A percentile compares a stretch with the other conserved stretches of the same genome.
Conservation (phyloP, 1,139 yeast genomes). For the Suhomyces terraborum region DNA sequence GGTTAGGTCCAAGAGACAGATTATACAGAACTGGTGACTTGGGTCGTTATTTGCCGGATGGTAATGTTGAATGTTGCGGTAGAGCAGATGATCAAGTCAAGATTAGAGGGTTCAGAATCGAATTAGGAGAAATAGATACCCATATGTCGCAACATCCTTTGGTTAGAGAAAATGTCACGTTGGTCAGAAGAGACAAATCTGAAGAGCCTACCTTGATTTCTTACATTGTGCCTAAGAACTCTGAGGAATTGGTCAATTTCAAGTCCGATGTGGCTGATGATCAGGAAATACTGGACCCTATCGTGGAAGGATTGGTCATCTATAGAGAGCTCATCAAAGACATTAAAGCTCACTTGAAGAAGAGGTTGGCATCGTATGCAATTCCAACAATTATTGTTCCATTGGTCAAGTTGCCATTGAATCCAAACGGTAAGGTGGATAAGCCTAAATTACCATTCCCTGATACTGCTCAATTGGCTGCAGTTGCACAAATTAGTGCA, state of each 20-base stretch:
- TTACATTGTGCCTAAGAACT: slow-evolving; percentile 81
- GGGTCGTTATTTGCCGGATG: slow-evolving; percentile 95
- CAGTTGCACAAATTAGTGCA: slow-evolving; percentile 50
- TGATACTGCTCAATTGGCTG: slow-evolving; percentile 76
- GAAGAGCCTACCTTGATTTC: slow-evolving; percentile 91
- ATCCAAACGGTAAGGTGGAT: slow-evolving; percentile 98
- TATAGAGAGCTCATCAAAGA: slow-evolving; percentile 79
- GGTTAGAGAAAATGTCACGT: slow-evolving; percentile 88
- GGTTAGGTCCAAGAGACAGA: slow-evolving; percentile 95
- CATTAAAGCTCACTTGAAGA: slow-evolving; percentile 77
- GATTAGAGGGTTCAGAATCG: slow-evolving; percentile 97
- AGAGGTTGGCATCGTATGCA: slow-evolving; percentile 89
- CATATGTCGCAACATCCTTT: slow-evolving; percentile 90
- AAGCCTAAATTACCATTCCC: slow-evolving; percentile 98
- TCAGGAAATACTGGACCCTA: slow-evolving; percentile 54
- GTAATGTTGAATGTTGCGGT: slow-evolving; percentile 97
- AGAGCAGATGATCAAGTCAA: slow-evolving; percentile 99
- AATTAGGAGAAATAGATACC: slow-evolving; percentile 96
- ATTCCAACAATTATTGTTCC: slow-evolving; percentile 93
- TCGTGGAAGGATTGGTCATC: slow-evolving; percentile 76
- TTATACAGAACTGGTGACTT: slow-evolving; percentile 95
- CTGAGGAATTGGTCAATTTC: slow-evolving; percentile 56
- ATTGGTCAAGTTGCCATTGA: slow-evolving; percentile 79
- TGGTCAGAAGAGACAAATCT: slow-evolving; percentile 90
- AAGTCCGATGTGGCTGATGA: slow-evolving; percentile 39